Conservation (phyloP, 1,284 basidiomycete species). For the Phylloporus sp. region DNA sequence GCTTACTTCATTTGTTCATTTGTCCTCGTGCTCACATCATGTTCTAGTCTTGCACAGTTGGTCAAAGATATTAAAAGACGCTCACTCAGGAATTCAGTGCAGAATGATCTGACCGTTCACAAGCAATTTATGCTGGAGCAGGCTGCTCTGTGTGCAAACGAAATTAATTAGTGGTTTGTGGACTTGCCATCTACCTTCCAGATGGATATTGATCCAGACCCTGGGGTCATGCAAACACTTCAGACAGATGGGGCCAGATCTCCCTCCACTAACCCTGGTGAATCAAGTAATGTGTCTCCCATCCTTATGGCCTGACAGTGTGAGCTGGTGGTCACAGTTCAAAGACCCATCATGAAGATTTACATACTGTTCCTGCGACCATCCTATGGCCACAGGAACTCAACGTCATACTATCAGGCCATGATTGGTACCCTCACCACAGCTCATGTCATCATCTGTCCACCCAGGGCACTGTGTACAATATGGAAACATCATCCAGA, state of each 20-base stretch:
- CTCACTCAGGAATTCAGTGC: slow-evolving; percentile 42
- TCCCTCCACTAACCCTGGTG: slow-evolving; percentile 15
- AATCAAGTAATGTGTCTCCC: slow-evolving; percentile 32
- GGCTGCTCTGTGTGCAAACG: slow-evolving; percentile 56
- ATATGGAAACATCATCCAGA: slow-evolving; percentile 42
- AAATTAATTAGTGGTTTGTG: slow-evolving; percentile 56
- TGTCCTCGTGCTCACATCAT: slow-evolving; percentile 10
- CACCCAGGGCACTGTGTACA: slow-evolving; percentile 47
- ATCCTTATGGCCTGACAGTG: slow-evolving; percentile 53
- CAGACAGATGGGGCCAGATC: slow-evolving; percentile 12
- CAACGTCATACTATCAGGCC: slow-evolving; percentile 47
- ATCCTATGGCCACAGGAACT: slow-evolving; percentile 26
- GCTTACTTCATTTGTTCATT: slow-evolving; percentile 17
- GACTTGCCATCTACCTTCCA: slow-evolving; percentile 52
- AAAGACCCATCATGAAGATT: slow-evolving; percentile 62
- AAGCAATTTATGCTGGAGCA: slow-evolving; percentile 56
- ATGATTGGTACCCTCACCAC: slow-evolving; percentile 61
- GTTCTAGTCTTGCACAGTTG: slow-evolving; percentile 47
- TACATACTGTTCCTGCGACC: slow-evolving; percentile 67
- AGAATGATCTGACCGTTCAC: slow-evolving; percentile 35
- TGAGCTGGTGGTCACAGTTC: slow-evolving; percentile 61
- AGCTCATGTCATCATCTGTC: slow-evolving; percentile 60
- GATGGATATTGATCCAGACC: slow-evolving; percentile 40
- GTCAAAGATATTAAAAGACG: slow-evolving; percentile 54
- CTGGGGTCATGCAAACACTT: slow-evolving; percentile 18